These are phyloP conservation scores for Cryptosporidium parvum DNA, from an alignment of 169 alveolate species.

Conservation along the genomic window DNA sequence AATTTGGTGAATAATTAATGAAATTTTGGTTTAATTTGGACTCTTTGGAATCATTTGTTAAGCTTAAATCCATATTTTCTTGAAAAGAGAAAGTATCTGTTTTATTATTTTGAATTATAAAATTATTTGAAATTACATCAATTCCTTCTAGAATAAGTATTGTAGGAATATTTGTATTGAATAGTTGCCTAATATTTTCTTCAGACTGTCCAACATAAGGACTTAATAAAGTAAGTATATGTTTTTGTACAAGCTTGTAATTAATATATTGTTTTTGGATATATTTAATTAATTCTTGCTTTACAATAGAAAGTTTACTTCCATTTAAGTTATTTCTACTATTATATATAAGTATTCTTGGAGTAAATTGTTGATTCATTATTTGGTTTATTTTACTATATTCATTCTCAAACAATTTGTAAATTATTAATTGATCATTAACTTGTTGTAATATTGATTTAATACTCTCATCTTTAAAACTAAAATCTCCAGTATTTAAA, in stretches of 20 bases:
- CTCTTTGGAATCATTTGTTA: background rate
- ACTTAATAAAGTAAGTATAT: constrained; percentile 32
- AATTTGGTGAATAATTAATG: background rate
- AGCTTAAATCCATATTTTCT: background rate
- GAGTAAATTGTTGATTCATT: constrained; percentile 33
- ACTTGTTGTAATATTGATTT: background rate
- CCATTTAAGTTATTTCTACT: background rate
- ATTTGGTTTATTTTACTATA: constrained; percentile 8
- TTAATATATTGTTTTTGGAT: constrained; percentile 17
- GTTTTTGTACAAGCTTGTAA: constrained; percentile 8
- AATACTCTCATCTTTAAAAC: background rate
- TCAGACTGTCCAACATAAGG: constrained; percentile 73
- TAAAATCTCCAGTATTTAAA: background rate
- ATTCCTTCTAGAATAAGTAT: constrained; percentile 58
- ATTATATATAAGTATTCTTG: constrained; percentile 50
- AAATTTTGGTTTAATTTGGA: background rate
- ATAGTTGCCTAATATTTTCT: constrained; percentile 32
- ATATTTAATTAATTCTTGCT: constrained; percentile 8
- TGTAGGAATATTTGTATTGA: constrained; percentile 9
- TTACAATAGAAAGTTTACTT: constrained; percentile 16
- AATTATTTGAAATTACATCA: constrained; percentile 19
- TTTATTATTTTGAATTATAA: background rate
- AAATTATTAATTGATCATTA: background rate
- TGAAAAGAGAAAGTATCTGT: too few species aligned
- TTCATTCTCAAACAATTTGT: constrained; percentile 4